Evolutionary conservation across 2,329 filamentous ascomycete genomes (phyloP), one percentile per base, ranked within the genome.

Genomic region (Penicillium thymicola): DNA sequence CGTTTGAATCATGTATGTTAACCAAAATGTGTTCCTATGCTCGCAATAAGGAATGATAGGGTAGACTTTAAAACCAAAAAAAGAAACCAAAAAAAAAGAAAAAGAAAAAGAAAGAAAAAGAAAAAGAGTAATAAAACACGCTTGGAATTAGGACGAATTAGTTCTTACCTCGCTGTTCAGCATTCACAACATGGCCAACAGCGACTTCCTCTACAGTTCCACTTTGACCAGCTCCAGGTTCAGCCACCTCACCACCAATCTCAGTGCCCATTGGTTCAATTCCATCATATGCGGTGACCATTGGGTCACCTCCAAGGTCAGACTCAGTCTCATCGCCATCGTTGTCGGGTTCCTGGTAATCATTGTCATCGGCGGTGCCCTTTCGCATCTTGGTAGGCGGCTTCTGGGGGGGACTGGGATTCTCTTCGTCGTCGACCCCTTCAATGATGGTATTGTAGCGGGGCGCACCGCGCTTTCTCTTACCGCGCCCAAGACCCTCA

Each of bases 401-500:
- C n/a, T 14, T 4, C 7, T n/a, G 13, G 10, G 11, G 62, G 65
- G 27, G 55, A 21, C 11, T 69, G 60, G 6, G 36, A 1, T 16
- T 27, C 10, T 45, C 51, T 42, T 57, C 57, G 25, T 57, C 57
- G 25, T 63, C 59, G 18, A 58, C 34, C 48, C 57, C 54, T 21
- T 54, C 44, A 23, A 40, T 42, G 21, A 23, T 34, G 3, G 52
- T 54, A 7, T 59, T 48, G 40, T 72, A 72, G 58, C 68, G 62
- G 56, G 79, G 73, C 73, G 83, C 81, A 63, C 79, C 77, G 59
- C 89, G 84, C 61, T 86, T 86, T 63, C 94, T 84, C 61, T 90
- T 90, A 38, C 94, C 94, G 58, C 94, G 85, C 11, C 94, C 94
- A 46, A 97, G 84, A n/a, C 84, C 84, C 70, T 95, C 85, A 47